These are phyloP conservation scores for Xylariomycetidae sp. DNA, from an alignment of 2,329 filamentous ascomycete species.

Conservation along the genomic window DNA sequence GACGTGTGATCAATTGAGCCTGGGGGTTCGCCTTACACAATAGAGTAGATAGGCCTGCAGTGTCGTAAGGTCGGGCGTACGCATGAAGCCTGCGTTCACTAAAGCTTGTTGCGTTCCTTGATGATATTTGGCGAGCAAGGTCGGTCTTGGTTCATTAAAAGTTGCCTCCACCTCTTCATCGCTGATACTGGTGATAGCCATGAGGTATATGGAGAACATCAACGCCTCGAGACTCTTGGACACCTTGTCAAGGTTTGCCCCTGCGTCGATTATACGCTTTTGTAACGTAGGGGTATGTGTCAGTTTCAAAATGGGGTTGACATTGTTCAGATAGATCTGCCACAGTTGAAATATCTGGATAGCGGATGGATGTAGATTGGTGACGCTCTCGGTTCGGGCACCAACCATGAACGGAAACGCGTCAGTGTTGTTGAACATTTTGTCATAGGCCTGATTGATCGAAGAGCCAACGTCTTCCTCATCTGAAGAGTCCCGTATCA, in stretches of 20 bases:
- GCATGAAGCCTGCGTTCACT: slow-evolving; percentile 62
- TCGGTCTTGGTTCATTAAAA: slow-evolving; percentile 48
- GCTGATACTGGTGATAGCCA: slow-evolving; percentile 53
- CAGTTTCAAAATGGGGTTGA: slow-evolving; percentile 65
- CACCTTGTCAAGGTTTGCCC: slow-evolving; percentile 49
- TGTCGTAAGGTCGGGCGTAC: slow-evolving; percentile 58
- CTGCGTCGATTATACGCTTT: slow-evolving; percentile 58
- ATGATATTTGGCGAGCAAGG: slow-evolving; percentile 50
- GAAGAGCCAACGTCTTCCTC: slow-evolving; percentile 48
- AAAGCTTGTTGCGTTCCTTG: slow-evolving; percentile 60
- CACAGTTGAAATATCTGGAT: slow-evolving; percentile 61
- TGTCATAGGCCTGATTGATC: slow-evolving; percentile 55
- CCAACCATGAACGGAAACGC: slow-evolving; percentile 56
- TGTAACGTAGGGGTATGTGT: slow-evolving; percentile 64
- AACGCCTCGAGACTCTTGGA: slow-evolving; percentile 57
- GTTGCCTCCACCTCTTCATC: slow-evolving; percentile 47
- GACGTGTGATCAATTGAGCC: background rate
- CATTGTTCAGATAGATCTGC: slow-evolving; percentile 66
- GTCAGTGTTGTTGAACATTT: slow-evolving; percentile 52
- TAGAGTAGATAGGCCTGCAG: slow-evolving; percentile 66
- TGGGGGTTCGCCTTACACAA: slow-evolving; percentile 39
- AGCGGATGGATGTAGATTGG: slow-evolving; percentile 46
- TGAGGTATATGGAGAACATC: slow-evolving; percentile 62
- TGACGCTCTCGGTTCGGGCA: slow-evolving; percentile 37
- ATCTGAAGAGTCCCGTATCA: slow-evolving; percentile 51